phyloP scores from a whole-genome alignment of 78 protist genomes.

The Creolimax fragrantissima region DNA sequence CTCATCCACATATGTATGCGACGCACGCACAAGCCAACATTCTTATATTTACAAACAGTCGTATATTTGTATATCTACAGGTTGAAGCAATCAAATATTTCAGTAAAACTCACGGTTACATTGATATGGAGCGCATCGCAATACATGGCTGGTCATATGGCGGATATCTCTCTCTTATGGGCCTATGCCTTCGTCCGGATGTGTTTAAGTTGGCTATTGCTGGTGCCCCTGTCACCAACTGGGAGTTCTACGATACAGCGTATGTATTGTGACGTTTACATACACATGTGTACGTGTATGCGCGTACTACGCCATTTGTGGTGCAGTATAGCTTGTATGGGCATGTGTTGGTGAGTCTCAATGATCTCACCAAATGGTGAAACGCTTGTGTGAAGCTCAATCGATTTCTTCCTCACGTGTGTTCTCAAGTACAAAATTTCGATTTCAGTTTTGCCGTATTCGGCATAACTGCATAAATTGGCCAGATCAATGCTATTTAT shows the following conservation, averaged over 20 bases:
- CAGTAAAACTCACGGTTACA: neutral
- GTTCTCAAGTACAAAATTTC: too few species aligned
- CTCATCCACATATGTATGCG: neutral
- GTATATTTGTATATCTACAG: neutral
- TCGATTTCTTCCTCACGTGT: too few species aligned
- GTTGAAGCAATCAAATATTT: slow-evolving; percentile 27
- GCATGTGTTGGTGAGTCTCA: too few species aligned
- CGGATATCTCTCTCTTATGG: slow-evolving; percentile 75
- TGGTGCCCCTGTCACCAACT: slow-evolving; percentile 87
- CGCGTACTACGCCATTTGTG: too few species aligned
- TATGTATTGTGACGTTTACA: neutral
- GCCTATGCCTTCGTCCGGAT: slow-evolving; percentile 56
- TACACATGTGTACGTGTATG: too few species aligned
- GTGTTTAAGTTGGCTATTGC: slow-evolving; percentile 38
- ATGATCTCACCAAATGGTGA: too few species aligned
- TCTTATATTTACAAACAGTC: neutral
- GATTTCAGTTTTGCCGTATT: too few species aligned
- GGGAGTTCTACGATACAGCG: slow-evolving; percentile 84
- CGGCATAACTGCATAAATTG: too few species aligned
- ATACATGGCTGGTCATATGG: slow-evolving; percentile 80
- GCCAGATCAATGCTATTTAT: too few species aligned
- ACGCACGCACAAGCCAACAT: neutral
- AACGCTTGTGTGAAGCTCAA: too few species aligned
- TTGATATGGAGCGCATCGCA: slow-evolving; percentile 60
- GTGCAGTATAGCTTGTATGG: too few species aligned